phyloP scores from a whole-genome alignment of 2,329 filamentous ascomycete genomes.

The Rutstroemia sp. region DNA sequence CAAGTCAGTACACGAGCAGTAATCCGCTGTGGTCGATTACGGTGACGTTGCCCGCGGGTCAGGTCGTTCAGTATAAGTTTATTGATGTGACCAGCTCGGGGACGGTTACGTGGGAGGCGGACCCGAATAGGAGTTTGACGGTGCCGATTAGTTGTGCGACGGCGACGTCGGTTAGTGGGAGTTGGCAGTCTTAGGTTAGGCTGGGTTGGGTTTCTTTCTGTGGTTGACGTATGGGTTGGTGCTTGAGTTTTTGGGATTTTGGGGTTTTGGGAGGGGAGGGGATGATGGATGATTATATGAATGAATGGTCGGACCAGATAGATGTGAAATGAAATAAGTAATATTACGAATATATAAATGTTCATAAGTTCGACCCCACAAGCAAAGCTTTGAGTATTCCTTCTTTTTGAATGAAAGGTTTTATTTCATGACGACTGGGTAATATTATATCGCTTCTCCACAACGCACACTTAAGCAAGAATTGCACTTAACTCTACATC shows the following conservation, averaged over 20 bases:
- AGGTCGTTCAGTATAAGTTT: constrained; percentile 60
- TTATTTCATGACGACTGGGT: too few relatives aligned
- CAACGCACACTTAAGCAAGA: too few relatives aligned
- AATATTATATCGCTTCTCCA: too few relatives aligned
- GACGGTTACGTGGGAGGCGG: constrained; percentile 55
- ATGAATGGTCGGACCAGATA: neutral
- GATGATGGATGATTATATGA: too few relatives aligned
- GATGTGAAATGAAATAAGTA: too few relatives aligned
- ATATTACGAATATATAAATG: neutral
- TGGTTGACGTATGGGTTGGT: too few relatives aligned
- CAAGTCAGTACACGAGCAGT: constrained; percentile 47
- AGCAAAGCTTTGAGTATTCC: too few relatives aligned
- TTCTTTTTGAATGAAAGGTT: too few relatives aligned
- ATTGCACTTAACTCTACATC: too few relatives aligned
- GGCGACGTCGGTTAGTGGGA: constrained; percentile 17
- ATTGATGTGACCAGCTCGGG: constrained; percentile 50
- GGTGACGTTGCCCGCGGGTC: constrained; percentile 47
- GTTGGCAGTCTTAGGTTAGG: constrained; percentile 14
- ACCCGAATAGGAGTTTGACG: constrained; percentile 31
- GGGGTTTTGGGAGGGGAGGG: too few relatives aligned
- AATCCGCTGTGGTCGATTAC: constrained; percentile 56
- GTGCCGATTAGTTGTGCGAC: constrained; percentile 23
- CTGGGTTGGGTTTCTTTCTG: neutral
- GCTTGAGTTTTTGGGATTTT: neutral
- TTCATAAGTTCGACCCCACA: neutral